phyloP scores from a whole-genome alignment of 495 filamentous ascomycete species.

The Symbiotaphrina buchneri region DNA sequence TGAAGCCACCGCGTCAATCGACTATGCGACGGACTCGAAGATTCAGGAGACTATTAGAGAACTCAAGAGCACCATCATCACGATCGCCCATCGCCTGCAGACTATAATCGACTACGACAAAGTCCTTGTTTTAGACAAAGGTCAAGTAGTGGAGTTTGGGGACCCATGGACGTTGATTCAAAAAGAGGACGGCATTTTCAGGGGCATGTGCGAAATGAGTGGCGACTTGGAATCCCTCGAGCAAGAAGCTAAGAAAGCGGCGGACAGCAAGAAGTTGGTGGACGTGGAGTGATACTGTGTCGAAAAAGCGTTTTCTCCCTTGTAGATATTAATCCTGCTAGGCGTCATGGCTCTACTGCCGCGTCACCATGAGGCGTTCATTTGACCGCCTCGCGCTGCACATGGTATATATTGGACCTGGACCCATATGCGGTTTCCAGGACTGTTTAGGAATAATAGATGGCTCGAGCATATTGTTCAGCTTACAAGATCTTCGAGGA shows the following conservation, averaged over 20 bases:
- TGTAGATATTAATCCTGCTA: too few species aligned
- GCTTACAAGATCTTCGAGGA: slow-evolving; percentile 77
- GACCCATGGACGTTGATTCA: slow-evolving; percentile 62
- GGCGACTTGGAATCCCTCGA: slow-evolving; percentile 57
- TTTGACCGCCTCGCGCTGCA: too few species aligned
- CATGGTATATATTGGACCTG: too few species aligned
- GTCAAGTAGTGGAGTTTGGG: slow-evolving; percentile 68
- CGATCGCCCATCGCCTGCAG: slow-evolving; percentile 92
- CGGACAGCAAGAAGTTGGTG: slow-evolving; percentile 26
- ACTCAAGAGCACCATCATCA: slow-evolving; percentile 81
- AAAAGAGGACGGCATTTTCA: slow-evolving; percentile 48
- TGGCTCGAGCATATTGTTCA: too few species aligned
- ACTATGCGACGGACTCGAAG: slow-evolving; percentile 87
- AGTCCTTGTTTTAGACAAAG: slow-evolving; percentile 89
- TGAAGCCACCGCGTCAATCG: slow-evolving; percentile 94
- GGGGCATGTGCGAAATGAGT: slow-evolving; percentile 86
- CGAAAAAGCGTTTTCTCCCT: too few species aligned
- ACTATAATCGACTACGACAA: slow-evolving; percentile 97
- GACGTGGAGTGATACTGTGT: too few species aligned
- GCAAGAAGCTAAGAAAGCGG: slow-evolving; percentile 56
- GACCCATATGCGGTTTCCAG: too few species aligned
- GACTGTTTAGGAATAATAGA: too few species aligned
- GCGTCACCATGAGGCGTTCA: too few species aligned
- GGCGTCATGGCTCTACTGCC: too few species aligned
- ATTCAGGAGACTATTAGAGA: slow-evolving; percentile 92